These are phyloP conservation scores for Elaeis oleifera DNA, from an alignment of 202 grass and related monocot species.

Conservation along the genomic window DNA sequence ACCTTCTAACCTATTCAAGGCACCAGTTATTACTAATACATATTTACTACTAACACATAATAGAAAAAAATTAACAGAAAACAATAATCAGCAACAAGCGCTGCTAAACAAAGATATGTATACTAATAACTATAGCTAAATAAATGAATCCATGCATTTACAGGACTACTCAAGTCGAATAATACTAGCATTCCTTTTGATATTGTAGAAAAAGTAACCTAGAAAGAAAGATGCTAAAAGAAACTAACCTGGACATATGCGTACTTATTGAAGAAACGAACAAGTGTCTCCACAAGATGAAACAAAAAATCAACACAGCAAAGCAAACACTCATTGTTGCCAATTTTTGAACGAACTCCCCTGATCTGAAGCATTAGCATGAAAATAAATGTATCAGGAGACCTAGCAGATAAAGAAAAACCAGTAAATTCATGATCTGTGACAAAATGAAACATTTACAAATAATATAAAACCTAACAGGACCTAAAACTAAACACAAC, in stretches of 20 bases:
- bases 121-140: too few relatives aligned
- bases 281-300: slow-evolving; percentile 87
- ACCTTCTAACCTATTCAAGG: too few relatives aligned
- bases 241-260: slow-evolving; percentile 88
- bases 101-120: too few relatives aligned
- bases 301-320: slow-evolving; percentile 98
- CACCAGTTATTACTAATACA: too few relatives aligned
- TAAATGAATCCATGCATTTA: too few relatives aligned
- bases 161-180: too few relatives aligned
- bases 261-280: slow-evolving; percentile 99
- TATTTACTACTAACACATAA: too few relatives aligned
- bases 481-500: too few relatives aligned
- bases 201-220: slow-evolving; percentile 7
- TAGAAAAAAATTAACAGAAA: too few relatives aligned
- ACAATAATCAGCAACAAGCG: too few relatives aligned
- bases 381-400: slow-evolving; percentile 3
- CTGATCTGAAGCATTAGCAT: slow-evolving; percentile 51
- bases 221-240: slow-evolving; percentile 15
- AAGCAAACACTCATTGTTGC: slow-evolving; percentile 84
- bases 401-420: background rate
- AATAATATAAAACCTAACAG: background rate
- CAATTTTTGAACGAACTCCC: slow-evolving; percentile 90
- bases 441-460: background rate
- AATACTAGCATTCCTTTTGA: too few relatives aligned
- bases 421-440: background rate